A percentile compares a stretch with the other conserved stretches of the same genome.
phyloP scores from a whole-genome alignment of 2,329 filamentous ascomycete genomes.

The Ophiostoma triangulosporum region DNA sequence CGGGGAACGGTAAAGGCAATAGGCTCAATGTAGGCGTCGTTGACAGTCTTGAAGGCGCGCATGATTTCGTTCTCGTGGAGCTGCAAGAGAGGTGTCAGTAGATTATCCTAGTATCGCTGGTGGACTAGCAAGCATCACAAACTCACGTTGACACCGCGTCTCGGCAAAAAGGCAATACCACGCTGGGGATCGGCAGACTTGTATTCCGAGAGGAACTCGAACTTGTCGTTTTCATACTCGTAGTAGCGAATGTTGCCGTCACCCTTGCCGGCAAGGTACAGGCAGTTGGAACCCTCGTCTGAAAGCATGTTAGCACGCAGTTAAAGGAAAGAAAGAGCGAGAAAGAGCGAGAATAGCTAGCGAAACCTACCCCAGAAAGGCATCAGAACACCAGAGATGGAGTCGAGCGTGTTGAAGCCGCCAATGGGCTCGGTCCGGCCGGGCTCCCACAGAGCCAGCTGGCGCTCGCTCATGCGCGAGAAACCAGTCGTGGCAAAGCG shows the following conservation, averaged over 20 bases:
- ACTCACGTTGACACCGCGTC: constrained; percentile 78
- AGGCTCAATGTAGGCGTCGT: constrained; percentile 86
- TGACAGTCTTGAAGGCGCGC: constrained; percentile 93
- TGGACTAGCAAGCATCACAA: background rate
- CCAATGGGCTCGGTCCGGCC: constrained; percentile 76
- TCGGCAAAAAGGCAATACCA: constrained; percentile 86
- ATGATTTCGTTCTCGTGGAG: constrained; percentile 94
- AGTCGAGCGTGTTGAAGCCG: constrained; percentile 81
- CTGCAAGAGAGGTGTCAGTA: constrained; percentile 27
- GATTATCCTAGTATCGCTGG: too few species aligned
- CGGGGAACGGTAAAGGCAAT: constrained; percentile 95
- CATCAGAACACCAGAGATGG: constrained; percentile 96
- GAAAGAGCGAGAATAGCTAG: background rate
- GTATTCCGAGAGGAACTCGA: constrained; percentile 93
- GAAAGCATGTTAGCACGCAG: constrained; percentile 14
- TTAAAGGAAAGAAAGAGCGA: background rate
- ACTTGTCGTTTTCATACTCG: constrained; percentile 97
- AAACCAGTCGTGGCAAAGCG: constrained; percentile 93
- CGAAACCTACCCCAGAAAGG: constrained; percentile 76
- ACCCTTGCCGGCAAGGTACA: constrained; percentile 94
- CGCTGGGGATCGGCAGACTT: constrained; percentile 93
- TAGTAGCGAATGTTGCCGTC: constrained; percentile 99
- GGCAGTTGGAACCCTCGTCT: constrained; percentile 84
- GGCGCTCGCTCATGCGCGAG: constrained; percentile 95
- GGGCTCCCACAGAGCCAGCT: constrained; percentile 90